These are phyloP conservation scores for Solanum hybrid DNA, from an alignment of 305 asterid genomes.

Conservation along the genomic window DNA sequence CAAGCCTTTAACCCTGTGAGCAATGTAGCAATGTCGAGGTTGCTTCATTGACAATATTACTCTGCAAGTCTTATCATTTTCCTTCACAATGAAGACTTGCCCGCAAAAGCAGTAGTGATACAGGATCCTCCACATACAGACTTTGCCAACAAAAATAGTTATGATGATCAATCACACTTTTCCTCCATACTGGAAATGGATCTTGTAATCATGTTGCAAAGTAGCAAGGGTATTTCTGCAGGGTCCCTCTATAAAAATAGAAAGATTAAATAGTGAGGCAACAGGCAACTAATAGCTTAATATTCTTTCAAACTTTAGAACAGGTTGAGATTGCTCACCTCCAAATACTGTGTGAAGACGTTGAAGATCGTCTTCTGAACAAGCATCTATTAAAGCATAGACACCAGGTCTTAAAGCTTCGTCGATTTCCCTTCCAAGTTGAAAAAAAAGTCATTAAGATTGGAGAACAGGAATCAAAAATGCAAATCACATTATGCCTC, in stretches of 20 bases:
- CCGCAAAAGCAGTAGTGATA: neutral
- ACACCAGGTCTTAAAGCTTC: constrained; percentile 79
- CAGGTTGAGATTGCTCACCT: constrained; percentile 36
- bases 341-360: constrained; percentile 77
- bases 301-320: neutral
- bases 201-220: constrained; percentile 69
- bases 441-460: neutral
- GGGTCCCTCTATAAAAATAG: constrained; percentile 64
- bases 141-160: neutral
- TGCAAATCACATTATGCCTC: neutral
- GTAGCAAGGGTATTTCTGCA: constrained; percentile 68
- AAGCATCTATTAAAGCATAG: constrained; percentile 70
- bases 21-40: neutral
- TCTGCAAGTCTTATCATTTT: neutral
- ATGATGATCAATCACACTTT: constrained; percentile 42
- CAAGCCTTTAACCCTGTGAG: neutral
- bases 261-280: neutral
- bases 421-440: constrained; percentile 60
- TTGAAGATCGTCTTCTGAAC: constrained; percentile 74
- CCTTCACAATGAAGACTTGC: neutral
- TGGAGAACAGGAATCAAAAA: constrained; percentile 6
- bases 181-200: constrained; percentile 72
- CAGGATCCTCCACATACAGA: constrained; percentile 1
- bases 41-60: neutral
- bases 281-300: neutral